Conservation (phyloP, 2,329 filamentous ascomycete genomes). For the Scytalidium sp. region DNA sequence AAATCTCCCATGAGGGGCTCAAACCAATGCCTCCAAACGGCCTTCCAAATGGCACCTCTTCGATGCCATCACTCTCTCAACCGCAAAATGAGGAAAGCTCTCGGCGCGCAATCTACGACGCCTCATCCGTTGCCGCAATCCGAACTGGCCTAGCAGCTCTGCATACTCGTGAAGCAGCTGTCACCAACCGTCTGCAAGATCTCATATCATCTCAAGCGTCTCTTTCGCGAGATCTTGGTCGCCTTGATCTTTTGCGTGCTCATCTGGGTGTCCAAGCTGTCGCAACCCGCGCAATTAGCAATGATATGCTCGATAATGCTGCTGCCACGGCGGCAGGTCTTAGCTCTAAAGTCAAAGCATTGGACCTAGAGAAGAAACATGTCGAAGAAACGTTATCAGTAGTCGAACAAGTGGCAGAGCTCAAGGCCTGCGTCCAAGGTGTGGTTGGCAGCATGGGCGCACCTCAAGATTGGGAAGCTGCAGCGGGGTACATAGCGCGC, state of each 20-base stretch:
- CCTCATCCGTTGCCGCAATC: constrained; percentile 74
- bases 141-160: constrained; percentile 73
- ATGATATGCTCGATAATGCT: constrained; percentile 85
- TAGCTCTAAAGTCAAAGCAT: constrained; percentile 78
- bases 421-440: constrained; percentile 93
- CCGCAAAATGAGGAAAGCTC: constrained; percentile 10
- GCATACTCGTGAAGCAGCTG: constrained; percentile 69
- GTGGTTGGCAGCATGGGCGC: constrained; percentile 96
- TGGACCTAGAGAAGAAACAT: constrained; percentile 87
- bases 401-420: constrained; percentile 93
- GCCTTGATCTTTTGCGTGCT: constrained; percentile 85
- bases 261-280: constrained; percentile 85
- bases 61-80: constrained; percentile 2
- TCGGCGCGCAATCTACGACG: constrained; percentile 55
- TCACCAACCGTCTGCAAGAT: constrained; percentile 71
- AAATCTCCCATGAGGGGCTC: constrained; percentile 24
- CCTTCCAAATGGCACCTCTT: constrained; percentile 28
- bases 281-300: constrained; percentile 77
- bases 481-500: constrained; percentile 82
- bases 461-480: constrained; percentile 97
- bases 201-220: constrained; percentile 82
- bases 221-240: constrained; percentile 79
- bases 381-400: constrained; percentile 89
- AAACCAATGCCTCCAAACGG: constrained; percentile 31
- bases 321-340: constrained; percentile 82